Evolutionary conservation across 2,329 filamentous ascomycete genomes (phyloP).

Genomic region (Cytospora mali): DNA sequence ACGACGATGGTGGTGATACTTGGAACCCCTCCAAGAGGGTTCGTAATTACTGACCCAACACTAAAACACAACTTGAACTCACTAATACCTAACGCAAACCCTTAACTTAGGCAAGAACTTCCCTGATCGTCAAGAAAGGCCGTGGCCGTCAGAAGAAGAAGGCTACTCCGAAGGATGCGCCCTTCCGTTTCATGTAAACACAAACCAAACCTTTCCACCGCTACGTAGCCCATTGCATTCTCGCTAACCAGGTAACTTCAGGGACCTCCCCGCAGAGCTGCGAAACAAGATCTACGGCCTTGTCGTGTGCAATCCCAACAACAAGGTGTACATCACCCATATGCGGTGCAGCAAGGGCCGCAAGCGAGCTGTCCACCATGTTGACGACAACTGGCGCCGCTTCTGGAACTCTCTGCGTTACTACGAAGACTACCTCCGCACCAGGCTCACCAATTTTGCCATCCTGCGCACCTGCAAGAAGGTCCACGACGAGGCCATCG

Average conservation of each 20-base stretch:
- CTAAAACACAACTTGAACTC: neutral
- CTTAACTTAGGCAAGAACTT: neutral
- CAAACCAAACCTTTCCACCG: neutral
- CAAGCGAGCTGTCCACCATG: neutral
- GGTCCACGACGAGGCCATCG: neutral
- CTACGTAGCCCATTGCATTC: neutral
- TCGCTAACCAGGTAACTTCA: neutral
- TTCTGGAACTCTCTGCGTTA: neutral
- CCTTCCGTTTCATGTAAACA: neutral
- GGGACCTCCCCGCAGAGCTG: neutral
- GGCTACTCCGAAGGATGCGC: neutral
- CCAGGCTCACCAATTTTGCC: neutral
- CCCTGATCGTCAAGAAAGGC: neutral
- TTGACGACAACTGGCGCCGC: neutral
- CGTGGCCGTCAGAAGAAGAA: neutral
- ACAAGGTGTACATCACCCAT: neutral
- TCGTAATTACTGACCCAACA: neutral
- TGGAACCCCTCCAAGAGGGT: neutral
- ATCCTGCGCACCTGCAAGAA: conserved; percentile 1
- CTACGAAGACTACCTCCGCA: neutral
- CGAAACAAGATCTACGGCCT: conserved; percentile 5
- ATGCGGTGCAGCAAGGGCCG: neutral
- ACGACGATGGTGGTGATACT: no score
- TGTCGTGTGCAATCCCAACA: neutral
- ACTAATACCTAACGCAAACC: neutral